A percentile compares a stretch with the other conserved stretches of the same genome.
These are phyloP conservation scores for Suhomyces panamericanus DNA, from an alignment of 1,139 yeast species.

Conservation along the genomic window DNA sequence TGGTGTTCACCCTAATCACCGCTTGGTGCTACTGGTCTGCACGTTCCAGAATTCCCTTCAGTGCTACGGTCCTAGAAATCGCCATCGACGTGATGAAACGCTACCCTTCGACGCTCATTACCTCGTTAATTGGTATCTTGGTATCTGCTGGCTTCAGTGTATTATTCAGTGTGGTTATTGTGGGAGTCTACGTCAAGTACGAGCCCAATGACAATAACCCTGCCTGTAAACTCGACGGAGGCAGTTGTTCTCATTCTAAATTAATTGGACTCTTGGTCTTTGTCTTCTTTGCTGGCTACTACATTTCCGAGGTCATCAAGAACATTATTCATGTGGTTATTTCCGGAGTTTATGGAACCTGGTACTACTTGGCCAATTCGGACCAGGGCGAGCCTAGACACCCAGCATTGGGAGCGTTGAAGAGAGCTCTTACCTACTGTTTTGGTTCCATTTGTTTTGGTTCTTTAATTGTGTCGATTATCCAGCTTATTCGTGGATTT, in stretches of 20 bases:
- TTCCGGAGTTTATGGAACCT: slow-evolving; percentile 84
- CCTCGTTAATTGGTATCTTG: slow-evolving; percentile 65
- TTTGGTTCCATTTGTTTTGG: slow-evolving; percentile 93
- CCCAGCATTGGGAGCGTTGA: slow-evolving; percentile 82
- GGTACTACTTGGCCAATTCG: slow-evolving; percentile 80
- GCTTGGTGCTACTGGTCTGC: slow-evolving; percentile 77
- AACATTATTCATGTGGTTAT: slow-evolving; percentile 84
- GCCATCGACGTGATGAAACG: slow-evolving; percentile 73
- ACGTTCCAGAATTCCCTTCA: slow-evolving; percentile 67
- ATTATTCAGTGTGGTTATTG: slow-evolving; percentile 65
- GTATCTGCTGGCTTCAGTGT: slow-evolving; percentile 64
- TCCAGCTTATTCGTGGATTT: slow-evolving; percentile 62
- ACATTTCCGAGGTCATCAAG: slow-evolving; percentile 80
- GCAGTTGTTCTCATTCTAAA: slow-evolving; percentile 64
- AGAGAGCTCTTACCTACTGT: slow-evolving; percentile 80
- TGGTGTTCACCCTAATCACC: slow-evolving; percentile 61
- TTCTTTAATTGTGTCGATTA: slow-evolving; percentile 73
- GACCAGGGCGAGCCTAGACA: slow-evolving; percentile 80
- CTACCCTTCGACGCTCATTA: slow-evolving; percentile 67
- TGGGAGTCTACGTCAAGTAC: slow-evolving; percentile 75
- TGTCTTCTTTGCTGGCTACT: slow-evolving; percentile 83
- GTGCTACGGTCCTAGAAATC: slow-evolving; percentile 70
- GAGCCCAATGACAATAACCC: slow-evolving; percentile 42
- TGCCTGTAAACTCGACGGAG: slow-evolving; percentile 53
- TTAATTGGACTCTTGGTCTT: slow-evolving; percentile 67